Percentiles rank a stretch among this genome's conserved stretches.
phyloP scores from a whole-genome alignment of 2,329 filamentous ascomycete genomes.

The Reticulascus tulasneorum region DNA sequence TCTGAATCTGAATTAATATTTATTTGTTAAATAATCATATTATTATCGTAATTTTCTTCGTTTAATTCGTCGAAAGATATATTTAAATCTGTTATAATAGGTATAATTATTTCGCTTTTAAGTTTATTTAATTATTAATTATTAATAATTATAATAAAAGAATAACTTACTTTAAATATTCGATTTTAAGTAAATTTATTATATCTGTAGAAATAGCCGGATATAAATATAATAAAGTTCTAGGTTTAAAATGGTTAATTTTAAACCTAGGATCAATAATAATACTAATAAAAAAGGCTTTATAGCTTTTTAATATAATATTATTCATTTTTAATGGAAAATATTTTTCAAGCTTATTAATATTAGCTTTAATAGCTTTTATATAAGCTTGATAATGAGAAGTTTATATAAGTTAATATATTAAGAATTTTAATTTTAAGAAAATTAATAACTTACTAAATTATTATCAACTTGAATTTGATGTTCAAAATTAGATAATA shows the following conservation, averaged over 20 bases:
- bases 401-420: constrained; percentile 1
- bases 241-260: not conserved
- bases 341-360: not conserved
- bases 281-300: not conserved
- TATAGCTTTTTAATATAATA: not conserved
- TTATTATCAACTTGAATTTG: not conserved
- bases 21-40: too few species aligned
- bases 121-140: not conserved
- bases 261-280: not conserved
- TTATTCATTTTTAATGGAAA: not conserved
- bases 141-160: not conserved
- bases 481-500: not conserved
- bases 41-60: not conserved
- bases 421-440: not conserved
- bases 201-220: not conserved
- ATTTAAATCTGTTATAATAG: not conserved
- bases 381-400: not conserved
- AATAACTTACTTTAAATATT: not conserved
- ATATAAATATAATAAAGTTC: not conserved
- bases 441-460: too few species aligned
- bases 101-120: not conserved
- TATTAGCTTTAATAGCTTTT: not conserved
- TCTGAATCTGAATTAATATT: not conserved
- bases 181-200: constrained; percentile 1
- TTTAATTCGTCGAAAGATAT: constrained; percentile 1